These are phyloP conservation scores for Fomitiporia mediterranea DNA, from an alignment of 1,284 basidiomycete genomes.

Conservation along the genomic window DNA sequence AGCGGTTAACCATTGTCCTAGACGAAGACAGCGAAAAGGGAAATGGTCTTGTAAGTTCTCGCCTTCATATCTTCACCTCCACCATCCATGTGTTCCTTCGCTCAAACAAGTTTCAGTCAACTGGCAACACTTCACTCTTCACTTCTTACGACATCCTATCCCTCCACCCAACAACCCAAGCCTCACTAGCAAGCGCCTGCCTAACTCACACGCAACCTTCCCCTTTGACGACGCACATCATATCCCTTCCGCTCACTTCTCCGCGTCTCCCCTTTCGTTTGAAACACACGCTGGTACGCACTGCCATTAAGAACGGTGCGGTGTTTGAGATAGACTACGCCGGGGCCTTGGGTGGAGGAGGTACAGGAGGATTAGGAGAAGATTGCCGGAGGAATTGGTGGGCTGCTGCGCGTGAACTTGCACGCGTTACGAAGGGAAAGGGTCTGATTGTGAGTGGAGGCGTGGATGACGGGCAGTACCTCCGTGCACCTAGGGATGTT, in stretches of 20 bases:
- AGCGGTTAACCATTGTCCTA: conserved; percentile 65
- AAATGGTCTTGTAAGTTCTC: conserved; percentile 60
- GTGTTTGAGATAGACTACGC: conserved; percentile 80
- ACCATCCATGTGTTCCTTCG: background rate
- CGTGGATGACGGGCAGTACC: conserved; percentile 48
- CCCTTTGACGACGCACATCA: conserved; percentile 75
- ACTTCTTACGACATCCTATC: conserved; percentile 72
- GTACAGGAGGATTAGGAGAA: conserved; percentile 37
- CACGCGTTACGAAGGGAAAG: conserved; percentile 73
- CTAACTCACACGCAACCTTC: conserved; percentile 79
- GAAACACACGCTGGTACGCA: conserved; percentile 77
- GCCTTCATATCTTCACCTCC: background rate
- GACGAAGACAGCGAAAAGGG: conserved; percentile 79
- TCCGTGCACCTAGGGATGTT: conserved; percentile 65
- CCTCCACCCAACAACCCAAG: conserved; percentile 65
- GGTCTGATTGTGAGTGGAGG: conserved; percentile 67
- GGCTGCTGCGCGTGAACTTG: conserved; percentile 68
- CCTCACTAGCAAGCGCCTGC: conserved; percentile 73
- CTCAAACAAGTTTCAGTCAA: conserved; percentile 42
- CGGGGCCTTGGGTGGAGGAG: conserved; percentile 62
- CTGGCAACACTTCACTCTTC: conserved; percentile 51
- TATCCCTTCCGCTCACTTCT: conserved; percentile 74
- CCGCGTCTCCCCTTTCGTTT: conserved; percentile 77
- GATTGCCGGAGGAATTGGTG: conserved; percentile 75
- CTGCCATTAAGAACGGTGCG: conserved; percentile 78